Evolutionary conservation across 2,329 filamentous ascomycete species (phyloP).

Genomic region (Coniochaeta ligniaria): DNA sequence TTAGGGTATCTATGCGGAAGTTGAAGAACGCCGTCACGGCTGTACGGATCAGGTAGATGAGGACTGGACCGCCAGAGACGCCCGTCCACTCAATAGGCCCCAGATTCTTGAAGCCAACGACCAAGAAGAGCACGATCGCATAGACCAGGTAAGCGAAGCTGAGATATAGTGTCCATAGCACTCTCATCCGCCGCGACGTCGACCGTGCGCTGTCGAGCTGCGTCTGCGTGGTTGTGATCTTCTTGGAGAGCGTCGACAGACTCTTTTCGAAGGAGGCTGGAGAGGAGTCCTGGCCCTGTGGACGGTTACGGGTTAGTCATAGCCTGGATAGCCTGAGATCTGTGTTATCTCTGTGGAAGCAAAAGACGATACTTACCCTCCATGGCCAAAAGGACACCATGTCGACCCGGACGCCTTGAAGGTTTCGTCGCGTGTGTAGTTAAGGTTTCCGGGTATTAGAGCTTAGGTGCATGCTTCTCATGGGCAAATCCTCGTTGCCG

Average conservation of each 20-base stretch:
- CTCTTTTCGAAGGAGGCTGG: conserved; percentile 91
- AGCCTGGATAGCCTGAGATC: neutral
- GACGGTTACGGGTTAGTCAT: neutral
- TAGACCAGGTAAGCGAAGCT: conserved; percentile 87
- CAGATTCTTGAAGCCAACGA: conserved; percentile 78
- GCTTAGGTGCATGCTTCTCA: neutral
- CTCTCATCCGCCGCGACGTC: conserved; percentile 69
- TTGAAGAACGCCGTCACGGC: conserved; percentile 66
- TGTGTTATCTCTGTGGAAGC: neutral
- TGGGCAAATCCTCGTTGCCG: neutral
- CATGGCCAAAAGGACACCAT: conserved; percentile 44
- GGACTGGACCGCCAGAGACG: conserved; percentile 67
- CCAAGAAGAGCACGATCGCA: conserved; percentile 71
- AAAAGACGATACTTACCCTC: conserved; percentile 48
- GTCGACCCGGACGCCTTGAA: neutral
- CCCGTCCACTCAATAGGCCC: conserved; percentile 70
- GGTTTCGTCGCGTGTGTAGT: neutral
- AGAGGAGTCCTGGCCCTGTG: conserved; percentile 68
- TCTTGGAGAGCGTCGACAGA: conserved; percentile 71
- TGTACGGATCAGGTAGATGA: conserved; percentile 73
- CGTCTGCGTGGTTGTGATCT: conserved; percentile 69
- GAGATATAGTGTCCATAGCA: conserved; percentile 85
- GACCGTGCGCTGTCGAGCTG: conserved; percentile 68
- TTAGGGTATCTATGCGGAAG: conserved; percentile 67
- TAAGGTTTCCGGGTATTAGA: neutral